These are phyloP conservation scores for Chamaecyparis obtusa DNA, from an alignment of 75 land plant species.

Conservation along the genomic window DNA sequence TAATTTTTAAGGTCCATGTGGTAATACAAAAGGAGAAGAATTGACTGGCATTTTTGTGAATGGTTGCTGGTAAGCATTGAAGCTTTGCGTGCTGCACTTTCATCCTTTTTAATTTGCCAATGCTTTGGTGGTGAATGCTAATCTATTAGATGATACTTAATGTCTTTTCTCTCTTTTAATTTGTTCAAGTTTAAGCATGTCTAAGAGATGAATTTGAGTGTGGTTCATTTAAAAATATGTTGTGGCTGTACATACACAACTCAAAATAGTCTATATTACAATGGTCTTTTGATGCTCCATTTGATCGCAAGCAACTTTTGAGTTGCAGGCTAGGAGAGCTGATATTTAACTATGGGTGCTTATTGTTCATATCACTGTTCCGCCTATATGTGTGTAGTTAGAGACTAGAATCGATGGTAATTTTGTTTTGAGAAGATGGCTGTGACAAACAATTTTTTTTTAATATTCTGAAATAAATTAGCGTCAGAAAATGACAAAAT, in stretches of 20 bases:
- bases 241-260: neutral
- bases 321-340: neutral
- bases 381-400: neutral
- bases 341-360: neutral
- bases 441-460: neutral
- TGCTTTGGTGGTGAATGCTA: neutral
- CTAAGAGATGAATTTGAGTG: neutral
- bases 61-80: neutral
- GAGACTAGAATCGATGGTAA: neutral
- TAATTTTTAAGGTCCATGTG: too few relatives aligned
- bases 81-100: neutral
- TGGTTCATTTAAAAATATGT: neutral
- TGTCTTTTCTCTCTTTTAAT: neutral
- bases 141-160: neutral
- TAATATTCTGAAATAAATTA: neutral
- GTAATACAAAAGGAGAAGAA: neutral
- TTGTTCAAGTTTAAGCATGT: neutral
- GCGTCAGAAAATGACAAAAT: neutral
- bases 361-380: neutral
- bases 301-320: neutral
- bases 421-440: neutral
- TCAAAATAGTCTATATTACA: neutral
- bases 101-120: neutral
- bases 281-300: neutral
- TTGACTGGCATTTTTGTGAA: neutral